Evolutionary conservation across 2,329 filamentous ascomycete species (phyloP), one percentile per base, ranked within the genome.

Genomic region (Calycina herbarum): DNA sequence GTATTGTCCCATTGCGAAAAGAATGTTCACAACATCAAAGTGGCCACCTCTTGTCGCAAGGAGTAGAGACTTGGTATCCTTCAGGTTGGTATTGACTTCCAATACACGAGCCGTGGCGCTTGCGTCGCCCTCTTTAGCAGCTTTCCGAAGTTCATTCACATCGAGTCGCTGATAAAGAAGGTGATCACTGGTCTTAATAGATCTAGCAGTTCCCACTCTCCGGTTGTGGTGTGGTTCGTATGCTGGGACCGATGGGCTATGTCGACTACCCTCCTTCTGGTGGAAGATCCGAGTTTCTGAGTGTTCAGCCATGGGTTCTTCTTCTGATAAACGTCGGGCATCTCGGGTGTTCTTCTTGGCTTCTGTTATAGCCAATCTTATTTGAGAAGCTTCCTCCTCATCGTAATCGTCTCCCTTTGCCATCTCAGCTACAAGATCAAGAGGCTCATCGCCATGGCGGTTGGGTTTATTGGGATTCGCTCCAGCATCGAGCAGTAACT

Each of bases 391-490:
- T 68, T 66, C 66, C 2, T 42, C 42, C 63, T 62, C 62, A 60
- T 57, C 63, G 35, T 68, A 54, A 27, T 64, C 66, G 45, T 69
- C 67, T 17, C 95, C 89, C 2, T 96, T 91, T 8, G 87, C 81
- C 54, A 94, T 89, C 8, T 89, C 85, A 38, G 86, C 87, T 11
- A 97, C 86, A 64, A 95, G 85, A 71, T 97, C 94, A 38, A 97
- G 85, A 0, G 95, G 94, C 73, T 97, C 93, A 75, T 97, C 90
- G 5, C 95, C 95, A 73, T 93, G 90, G n/a, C 92, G 89, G 75
- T 98, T 97, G 58, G 93, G 89, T 71, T 93, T 91, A 60, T 93
- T 89, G 59, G 95, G 95, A 75, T 99, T 96, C 13, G 96, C 94
- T 11, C 94, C 94, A 64, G 94, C 90, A 64, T 90, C 87, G 2